Base-by-base conservation (phyloP, 2,329 filamentous ascomycete species). In the Pseudophaeomoniella oleicola region DNA sequence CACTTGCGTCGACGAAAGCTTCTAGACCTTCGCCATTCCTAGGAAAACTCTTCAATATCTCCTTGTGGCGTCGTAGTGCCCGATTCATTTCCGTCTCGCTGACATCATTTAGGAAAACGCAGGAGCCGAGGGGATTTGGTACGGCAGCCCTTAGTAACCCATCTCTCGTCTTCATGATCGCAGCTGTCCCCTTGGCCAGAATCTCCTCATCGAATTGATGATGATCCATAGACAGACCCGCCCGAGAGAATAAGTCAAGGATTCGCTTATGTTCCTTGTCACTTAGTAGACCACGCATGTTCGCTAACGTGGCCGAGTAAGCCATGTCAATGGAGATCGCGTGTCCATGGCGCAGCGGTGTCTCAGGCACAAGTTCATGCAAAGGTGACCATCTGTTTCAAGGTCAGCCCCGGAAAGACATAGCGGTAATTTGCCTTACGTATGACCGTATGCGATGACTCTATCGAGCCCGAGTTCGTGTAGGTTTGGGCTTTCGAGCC, bases 311-410 rank as follows among this genome's bases (percentile, higher is more conserved):
- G 0, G 78, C 77, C 0, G 76, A 79, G 57, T 78, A 83, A 0
- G 78, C 78, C 78, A 83, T 83, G 52, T 82, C 78, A 42, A 82
- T 79, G 2, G 74, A 78, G 46, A 83, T 82, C 44, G 78, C 78
- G 50, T 83, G 78, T 3, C 78, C 78, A 51, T 83, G 79, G 30
- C 78, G 72, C 31, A 82, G 67, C 1, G 78, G 78, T 0, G 75
- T 73, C 35, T 77, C 69, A 0, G 78, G 78, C 0, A 78, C 66
- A 6, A 84, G 67, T 55, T 83, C 78, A 50, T 82, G 76, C 4
- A 81, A 64, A 14, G 78, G 78, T 3, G 76, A 81, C 78, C 78
- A 82, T 4, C 69, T 74, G 31, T 6, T 16, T 2, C 12, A 5
- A 30, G 38, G 35, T 31, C 16, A 34, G 16, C 30, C 16, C 36